A percentile compares a stretch with the other conserved stretches of the same genome.
Evolutionary conservation across 257 asterid genomes (phyloP).

Genomic region (Solanum chiquidenum): DNA sequence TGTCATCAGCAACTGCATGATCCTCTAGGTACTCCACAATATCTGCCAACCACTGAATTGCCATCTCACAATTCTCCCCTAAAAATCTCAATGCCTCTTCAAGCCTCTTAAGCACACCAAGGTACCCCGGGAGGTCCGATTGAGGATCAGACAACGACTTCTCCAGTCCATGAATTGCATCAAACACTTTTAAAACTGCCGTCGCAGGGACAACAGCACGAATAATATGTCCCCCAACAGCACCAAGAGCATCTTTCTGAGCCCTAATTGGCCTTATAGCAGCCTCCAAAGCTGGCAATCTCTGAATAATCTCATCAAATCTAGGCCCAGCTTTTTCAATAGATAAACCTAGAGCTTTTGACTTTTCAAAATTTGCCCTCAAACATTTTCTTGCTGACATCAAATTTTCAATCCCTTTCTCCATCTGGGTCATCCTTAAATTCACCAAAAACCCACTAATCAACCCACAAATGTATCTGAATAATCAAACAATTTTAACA

Average conservation of each 20-base stretch:
- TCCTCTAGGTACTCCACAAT: slow-evolving; percentile 83
- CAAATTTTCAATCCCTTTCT: slow-evolving; percentile 45
- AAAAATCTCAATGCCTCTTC: slow-evolving; percentile 70
- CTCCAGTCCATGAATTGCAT: slow-evolving; percentile 86
- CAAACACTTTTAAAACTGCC: slow-evolving; percentile 89
- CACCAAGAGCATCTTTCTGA: slow-evolving; percentile 45
- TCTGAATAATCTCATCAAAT: slow-evolving; percentile 57
- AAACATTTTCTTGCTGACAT: slow-evolving; percentile 55
- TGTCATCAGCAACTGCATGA: slow-evolving; percentile 62
- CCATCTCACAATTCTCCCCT: slow-evolving; percentile 79
- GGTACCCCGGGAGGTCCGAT: slow-evolving; percentile 55
- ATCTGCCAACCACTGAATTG: slow-evolving; percentile 85
- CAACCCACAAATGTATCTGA: neutral
- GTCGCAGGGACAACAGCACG: slow-evolving; percentile 95
- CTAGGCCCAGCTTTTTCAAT: slow-evolving; percentile 63
- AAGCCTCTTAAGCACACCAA: slow-evolving; percentile 72
- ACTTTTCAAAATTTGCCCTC: slow-evolving; percentile 58
- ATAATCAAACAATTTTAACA: neutral
- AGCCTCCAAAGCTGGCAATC: slow-evolving; percentile 60
- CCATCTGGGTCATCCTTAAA: slow-evolving; percentile 23
- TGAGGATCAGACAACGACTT: slow-evolving; percentile 72
- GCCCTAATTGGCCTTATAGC: slow-evolving; percentile 73
- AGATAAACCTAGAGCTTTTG: slow-evolving; percentile 43
- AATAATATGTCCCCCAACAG: slow-evolving; percentile 79
- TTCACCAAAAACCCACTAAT: neutral